A percentile compares a stretch with the other conserved stretches of the same genome.
Conservation (phyloP, 441 rosid species). For the Eutrema salsugineum region DNA sequence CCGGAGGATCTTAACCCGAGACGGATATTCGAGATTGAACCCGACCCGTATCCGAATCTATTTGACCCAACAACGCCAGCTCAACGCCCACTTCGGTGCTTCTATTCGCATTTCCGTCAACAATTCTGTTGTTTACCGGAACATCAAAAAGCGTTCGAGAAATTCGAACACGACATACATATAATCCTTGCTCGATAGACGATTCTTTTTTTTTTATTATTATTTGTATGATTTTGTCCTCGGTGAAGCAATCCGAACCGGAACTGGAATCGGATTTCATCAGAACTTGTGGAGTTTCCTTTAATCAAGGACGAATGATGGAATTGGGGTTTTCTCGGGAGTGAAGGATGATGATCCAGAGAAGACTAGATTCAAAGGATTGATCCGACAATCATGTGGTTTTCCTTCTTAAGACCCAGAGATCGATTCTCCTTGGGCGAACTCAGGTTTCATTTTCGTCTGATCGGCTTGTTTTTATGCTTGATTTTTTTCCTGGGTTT, state of each 20-base stretch:
- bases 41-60: constrained; percentile 24
- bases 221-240: constrained; percentile 8
- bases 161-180: neutral
- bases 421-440: constrained; percentile 94
- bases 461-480: neutral
- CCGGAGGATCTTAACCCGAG: no score
- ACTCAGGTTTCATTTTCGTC: constrained; percentile 60
- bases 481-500: no score
- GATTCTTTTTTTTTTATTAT: neutral
- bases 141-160: neutral
- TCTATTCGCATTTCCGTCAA: constrained; percentile 16
- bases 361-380: constrained; percentile 29
- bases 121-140: constrained; percentile 14
- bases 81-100: constrained; percentile 18
- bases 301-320: constrained; percentile 2
- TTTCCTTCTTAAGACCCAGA: constrained; percentile 88
- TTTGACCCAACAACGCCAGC: constrained; percentile 31
- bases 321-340: constrained; percentile 26
- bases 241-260: constrained; percentile 11
- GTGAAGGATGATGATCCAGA: constrained; percentile 36
- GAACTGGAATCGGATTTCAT: constrained; percentile 19
- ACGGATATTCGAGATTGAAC: neutral
- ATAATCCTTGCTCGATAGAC: neutral
- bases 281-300: neutral
- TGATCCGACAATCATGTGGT: constrained; percentile 84